These are phyloP conservation scores for Phytopythium oedochilum DNA, from an alignment of 352 stramenopile genomes.

Conservation along the genomic window DNA sequence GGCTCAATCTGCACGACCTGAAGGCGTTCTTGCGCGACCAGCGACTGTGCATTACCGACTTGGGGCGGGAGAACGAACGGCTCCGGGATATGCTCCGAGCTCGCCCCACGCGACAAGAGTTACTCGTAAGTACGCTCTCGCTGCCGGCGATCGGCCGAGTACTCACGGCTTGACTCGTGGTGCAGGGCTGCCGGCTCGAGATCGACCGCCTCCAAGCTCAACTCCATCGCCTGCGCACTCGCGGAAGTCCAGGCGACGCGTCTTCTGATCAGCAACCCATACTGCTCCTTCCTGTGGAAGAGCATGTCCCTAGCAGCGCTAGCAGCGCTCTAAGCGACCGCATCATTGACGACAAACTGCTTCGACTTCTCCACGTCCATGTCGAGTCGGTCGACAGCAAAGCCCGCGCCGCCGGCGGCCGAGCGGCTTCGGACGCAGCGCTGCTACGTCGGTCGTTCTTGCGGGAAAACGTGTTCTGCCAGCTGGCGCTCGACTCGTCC, in stretches of 20 bases:
- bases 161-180: background rate
- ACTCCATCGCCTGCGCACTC: constrained; percentile 8
- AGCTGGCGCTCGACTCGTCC: constrained; percentile 13
- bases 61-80: constrained; percentile 23
- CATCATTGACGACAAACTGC: constrained; percentile 22
- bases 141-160: background rate
- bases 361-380: constrained; percentile 16
- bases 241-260: background rate
- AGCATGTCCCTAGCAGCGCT: background rate
- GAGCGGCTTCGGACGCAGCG: background rate
- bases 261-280: background rate
- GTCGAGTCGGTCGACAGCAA: constrained; percentile 2
- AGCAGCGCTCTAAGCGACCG: constrained; percentile 12
- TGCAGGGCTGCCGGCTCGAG: constrained; percentile 17
- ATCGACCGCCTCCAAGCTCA: constrained; percentile 19
- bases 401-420: background rate
- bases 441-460: constrained; percentile 15
- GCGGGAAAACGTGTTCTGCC: constrained; percentile 21
- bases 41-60: constrained; percentile 12
- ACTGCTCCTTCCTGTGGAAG: background rate
- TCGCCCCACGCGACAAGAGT: constrained; percentile 19
- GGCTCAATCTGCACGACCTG: constrained; percentile 5
- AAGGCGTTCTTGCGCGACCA: constrained; percentile 18
- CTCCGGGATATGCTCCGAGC: constrained; percentile 21
- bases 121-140: constrained; percentile 14